Conservation (phyloP, 2,329 filamentous ascomycete genomes). For the Paracamarosporium sp. region DNA sequence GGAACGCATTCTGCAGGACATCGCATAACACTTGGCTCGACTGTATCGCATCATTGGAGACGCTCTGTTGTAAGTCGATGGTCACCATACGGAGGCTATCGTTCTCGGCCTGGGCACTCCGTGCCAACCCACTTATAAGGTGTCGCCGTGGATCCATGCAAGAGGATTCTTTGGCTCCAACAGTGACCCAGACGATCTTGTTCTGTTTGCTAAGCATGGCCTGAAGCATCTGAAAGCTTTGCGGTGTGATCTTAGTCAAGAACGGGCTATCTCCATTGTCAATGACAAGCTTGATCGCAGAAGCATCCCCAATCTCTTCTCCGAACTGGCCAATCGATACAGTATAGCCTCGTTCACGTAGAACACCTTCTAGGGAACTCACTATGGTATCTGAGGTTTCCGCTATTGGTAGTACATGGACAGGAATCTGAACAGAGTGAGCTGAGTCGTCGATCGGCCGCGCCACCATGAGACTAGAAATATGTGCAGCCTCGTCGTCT, state of each 20-base stretch:
- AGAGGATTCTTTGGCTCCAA: neutral
- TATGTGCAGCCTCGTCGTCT: neutral
- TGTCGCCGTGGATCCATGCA: neutral
- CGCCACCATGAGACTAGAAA: neutral
- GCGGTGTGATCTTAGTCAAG: neutral
- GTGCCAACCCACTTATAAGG: slow-evolving; percentile 1
- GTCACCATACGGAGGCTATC: neutral
- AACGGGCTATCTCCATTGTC: neutral
- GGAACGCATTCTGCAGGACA: neutral
- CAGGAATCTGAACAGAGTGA: neutral
- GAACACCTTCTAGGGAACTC: neutral
- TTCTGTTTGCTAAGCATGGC: neutral
- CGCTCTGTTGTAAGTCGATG: neutral
- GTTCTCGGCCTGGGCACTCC: slow-evolving; percentile 1
- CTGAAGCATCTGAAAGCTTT: neutral
- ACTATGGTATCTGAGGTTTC: neutral
- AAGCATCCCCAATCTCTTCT: neutral
- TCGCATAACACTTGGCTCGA: neutral
- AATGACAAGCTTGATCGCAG: neutral
- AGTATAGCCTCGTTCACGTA: neutral
- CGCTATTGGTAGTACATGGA: neutral
- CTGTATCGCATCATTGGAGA: neutral
- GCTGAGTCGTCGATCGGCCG: neutral
- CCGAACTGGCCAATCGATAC: neutral
- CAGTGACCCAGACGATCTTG: neutral